A percentile compares a stretch with the other conserved stretches of the same genome.
These are phyloP conservation scores for Rhizopogon vesiculosus DNA, from an alignment of 768 basidiomycete genomes.

Conservation along the genomic window DNA sequence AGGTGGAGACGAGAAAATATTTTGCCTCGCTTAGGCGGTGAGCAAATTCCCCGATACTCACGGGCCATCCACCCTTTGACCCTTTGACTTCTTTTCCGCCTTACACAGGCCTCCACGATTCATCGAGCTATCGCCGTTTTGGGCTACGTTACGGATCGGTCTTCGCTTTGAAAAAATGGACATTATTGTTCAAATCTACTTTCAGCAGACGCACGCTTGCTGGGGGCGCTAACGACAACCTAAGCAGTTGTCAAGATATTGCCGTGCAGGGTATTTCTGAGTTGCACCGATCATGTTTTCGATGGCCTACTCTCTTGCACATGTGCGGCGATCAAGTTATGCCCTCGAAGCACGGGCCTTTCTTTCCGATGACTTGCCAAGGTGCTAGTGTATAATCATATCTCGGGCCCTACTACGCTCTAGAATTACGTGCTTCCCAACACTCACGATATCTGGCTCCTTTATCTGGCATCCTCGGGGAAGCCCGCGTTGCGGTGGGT, in stretches of 20 bases:
- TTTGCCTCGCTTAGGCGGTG: neutral
- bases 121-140: neutral
- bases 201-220: neutral
- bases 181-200: neutral
- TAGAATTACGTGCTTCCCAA: slow-evolving; percentile 2
- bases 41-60: neutral
- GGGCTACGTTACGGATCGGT: neutral
- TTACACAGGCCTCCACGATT: neutral
- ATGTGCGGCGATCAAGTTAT: neutral
- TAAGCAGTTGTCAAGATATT: neutral
- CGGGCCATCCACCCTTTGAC: neutral
- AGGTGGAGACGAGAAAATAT: too few species aligned
- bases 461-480: slow-evolving; percentile 21
- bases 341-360: neutral
- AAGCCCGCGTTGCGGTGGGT: slow-evolving; percentile 16
- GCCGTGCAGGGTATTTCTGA: neutral
- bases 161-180: neutral
- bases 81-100: neutral
- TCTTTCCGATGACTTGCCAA: neutral
- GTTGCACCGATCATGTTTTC: neutral
- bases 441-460: slow-evolving; percentile 9
- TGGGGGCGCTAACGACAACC: neutral
- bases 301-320: neutral
- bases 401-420: neutral
- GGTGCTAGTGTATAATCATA: neutral